These are phyloP conservation scores for Cymbopogon flexuosus DNA, from an alignment of 202 grass and related monocot genomes.

Conservation along the genomic window DNA sequence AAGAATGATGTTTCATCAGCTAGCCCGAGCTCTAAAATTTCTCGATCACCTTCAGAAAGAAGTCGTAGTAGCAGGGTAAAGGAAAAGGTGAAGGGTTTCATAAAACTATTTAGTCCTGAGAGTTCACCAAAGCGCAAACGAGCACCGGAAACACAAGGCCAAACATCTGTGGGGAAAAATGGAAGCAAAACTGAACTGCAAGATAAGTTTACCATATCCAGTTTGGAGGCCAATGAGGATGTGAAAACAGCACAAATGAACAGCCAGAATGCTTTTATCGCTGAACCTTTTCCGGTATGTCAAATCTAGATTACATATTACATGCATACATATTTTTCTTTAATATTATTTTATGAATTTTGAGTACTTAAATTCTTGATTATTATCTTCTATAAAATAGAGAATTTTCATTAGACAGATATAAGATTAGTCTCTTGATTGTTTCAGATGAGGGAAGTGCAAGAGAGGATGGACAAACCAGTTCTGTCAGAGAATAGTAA, in stretches of 20 bases:
- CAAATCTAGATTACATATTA: constrained; percentile 1
- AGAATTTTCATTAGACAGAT: background rate
- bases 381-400: background rate
- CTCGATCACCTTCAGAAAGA: constrained; percentile 48
- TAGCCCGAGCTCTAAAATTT: constrained; percentile 37
- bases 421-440: constrained; percentile 27
- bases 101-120: constrained; percentile 73
- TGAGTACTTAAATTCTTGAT: background rate
- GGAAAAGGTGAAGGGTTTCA: constrained; percentile 72
- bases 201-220: constrained; percentile 45
- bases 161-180: constrained; percentile 45
- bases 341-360: background rate
- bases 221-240: constrained; percentile 37
- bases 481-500: constrained; percentile 29
- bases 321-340: constrained; percentile 18
- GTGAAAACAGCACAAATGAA: constrained; percentile 32
- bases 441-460: constrained; percentile 47
- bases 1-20: constrained; percentile 34
- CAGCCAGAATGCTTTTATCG: constrained; percentile 30
- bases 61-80: constrained; percentile 57
- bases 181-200: constrained; percentile 45
- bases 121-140: constrained; percentile 61
- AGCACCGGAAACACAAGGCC: constrained; percentile 32
- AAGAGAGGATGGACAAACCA: constrained; percentile 36
- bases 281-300: constrained; percentile 42